These are phyloP conservation scores for Penicillium sp. DNA, from an alignment of 2,329 filamentous ascomycete species.

Conservation along the genomic window DNA sequence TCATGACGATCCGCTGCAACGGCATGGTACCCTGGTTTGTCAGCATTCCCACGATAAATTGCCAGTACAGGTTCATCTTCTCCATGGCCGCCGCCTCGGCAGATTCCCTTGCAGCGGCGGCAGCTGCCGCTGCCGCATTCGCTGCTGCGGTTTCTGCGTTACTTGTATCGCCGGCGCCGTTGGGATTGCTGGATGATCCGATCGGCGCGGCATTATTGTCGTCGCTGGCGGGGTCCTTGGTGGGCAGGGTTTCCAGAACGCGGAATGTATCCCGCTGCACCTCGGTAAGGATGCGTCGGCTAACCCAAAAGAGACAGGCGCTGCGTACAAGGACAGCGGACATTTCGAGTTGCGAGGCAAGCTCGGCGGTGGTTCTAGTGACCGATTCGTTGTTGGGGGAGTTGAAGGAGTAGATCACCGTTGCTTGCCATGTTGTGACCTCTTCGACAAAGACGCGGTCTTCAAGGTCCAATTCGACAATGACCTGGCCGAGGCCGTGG, in stretches of 20 bases:
- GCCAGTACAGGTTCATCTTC: constrained; percentile 78
- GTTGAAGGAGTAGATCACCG: constrained; percentile 84
- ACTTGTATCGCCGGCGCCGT: constrained; percentile 21
- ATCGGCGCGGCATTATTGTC: not conserved
- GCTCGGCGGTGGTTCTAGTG: constrained; percentile 47
- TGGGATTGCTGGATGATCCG: constrained; percentile 15
- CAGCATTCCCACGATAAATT: constrained; percentile 93
- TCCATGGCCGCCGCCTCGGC: constrained; percentile 67
- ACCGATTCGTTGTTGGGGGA: constrained; percentile 42
- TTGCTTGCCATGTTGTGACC: constrained; percentile 84
- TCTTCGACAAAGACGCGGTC: constrained; percentile 75
- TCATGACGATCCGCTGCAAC: constrained; percentile 81
- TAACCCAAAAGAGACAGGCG: constrained; percentile 67
- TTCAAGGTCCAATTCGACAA: constrained; percentile 78
- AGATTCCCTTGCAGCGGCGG: constrained; percentile 49
- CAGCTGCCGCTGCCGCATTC: constrained; percentile 37
- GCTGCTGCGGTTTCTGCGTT: constrained; percentile 28
- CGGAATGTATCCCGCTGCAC: constrained; percentile 57
- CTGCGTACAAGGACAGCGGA: constrained; percentile 60
- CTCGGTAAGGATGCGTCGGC: constrained; percentile 58
- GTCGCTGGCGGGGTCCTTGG: constrained; percentile 27
- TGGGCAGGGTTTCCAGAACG: constrained; percentile 60
- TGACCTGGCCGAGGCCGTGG: constrained; percentile 78
- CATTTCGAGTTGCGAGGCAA: constrained; percentile 60
- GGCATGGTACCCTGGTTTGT: constrained; percentile 90